Base-by-base conservation (phyloP, 2,329 filamentous ascomycete species). In the Saccharata proteae region DNA sequence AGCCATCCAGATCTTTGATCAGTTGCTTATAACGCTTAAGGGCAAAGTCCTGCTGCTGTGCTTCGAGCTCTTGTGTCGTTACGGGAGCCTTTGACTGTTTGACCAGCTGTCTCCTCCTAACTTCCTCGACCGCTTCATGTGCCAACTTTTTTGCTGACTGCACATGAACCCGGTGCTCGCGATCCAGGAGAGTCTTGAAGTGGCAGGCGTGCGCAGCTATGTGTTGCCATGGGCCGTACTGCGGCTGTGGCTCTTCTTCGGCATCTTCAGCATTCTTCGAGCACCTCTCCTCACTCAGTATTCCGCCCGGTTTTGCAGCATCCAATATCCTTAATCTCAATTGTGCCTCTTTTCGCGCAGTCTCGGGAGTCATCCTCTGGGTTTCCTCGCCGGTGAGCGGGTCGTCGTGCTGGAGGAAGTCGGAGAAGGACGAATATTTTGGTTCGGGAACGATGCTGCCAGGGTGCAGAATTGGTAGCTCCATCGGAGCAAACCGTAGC, bases 211-310 rank as follows among this genome's bases (percentile, higher is more conserved):
- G 86, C 27, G 77, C 77, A 26, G 80, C 65, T 32, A 96, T 67
- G 49, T 96, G 82, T 47, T 96, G 86, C 48, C 74, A 71, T 43
- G 92, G 85, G n/a, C 80, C 76, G 64, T 83, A 96, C 46, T 90
- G 83, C 31, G 71, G 68, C 0, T 74, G 71, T 0, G 81, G 81
- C 44, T 92, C 80, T 35, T 82, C 76, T 37, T 69, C 67, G 9
- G 74, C 64, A 40, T 90, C 81, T 0, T 81, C 80, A 12, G 76
- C 67, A 43, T 81, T 90, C 15, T 78, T 59, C 3, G 76, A 77
- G 49, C 81, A 88, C 37, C 69, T 66, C 37, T 75, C 73, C 32
- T 67, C 61, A 30, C 79, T 84, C 16, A 94, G 64, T 4, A 85
- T 52, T 2, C 84, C 83, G 11, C 85, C 86, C 4, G 76, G 71